Base-by-base conservation (phyloP, 441 rosid species). In the Gossypium lobatum region DNA sequence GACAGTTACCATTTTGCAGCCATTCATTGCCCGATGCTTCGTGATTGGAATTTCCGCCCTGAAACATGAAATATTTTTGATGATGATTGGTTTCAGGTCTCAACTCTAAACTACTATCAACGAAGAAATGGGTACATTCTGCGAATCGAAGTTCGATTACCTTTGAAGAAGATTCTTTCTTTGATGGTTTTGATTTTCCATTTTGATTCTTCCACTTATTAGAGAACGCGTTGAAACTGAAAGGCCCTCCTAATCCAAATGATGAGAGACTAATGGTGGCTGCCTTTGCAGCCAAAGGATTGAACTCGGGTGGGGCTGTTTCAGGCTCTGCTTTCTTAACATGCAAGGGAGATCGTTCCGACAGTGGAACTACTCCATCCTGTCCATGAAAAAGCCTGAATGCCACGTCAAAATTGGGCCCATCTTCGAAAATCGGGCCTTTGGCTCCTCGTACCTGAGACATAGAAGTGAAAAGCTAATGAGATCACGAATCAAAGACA, bases 351-450 rank as follows among this genome's bases (percentile, higher is more conserved):
- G 86, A 45, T 50, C 75, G 81, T 63, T 78, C 83, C 0, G 91
- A 85, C 64, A 90, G 87, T 0, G 95, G 95, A 77, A 90, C 91
- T 53, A 90, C 95, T 71, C 95, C 95, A 74, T 88, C 88, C 39
- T 37, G 83, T 11, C 95, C 95, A 76, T 90, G 95, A 78, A 90
- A 90, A 78, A 90, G 88, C 81, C 87, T 83, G 82, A 88, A 90
- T 2, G 91, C 89, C 77, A 78, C 79, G 55, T 88, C 95, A 71
- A 90, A 90, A 83, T 90, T 88, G 31, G 91, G 95, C 1, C 91
- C 95, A 85, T 90, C 92, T 83, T 90, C 95, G 46, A 90, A 90
- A 11, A 90, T 90, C 0, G 95, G 95, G 73, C 89, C 95, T 78
- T 82, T 83, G 60, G 84, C 83, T 37, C 86, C 85, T 61, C 88